Evolutionary conservation across 306 rosid genomes (phyloP), one percentile per base, ranked within the genome.

Genomic region (Quillaja saponaria): DNA sequence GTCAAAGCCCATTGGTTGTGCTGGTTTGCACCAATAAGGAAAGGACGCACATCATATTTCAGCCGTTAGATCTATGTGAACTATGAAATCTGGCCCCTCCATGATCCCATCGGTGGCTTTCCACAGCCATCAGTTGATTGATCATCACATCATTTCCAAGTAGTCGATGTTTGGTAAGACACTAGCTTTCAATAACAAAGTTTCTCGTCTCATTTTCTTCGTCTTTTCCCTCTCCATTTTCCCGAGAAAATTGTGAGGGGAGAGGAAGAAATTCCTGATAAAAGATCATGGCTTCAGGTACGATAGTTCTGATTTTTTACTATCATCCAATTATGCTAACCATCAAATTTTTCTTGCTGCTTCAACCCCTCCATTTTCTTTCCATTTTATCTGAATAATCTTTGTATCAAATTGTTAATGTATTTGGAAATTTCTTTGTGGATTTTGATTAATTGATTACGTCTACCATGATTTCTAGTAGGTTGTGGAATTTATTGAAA

Each of bases 271-370:
- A n/a, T n/a, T n/a, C n/a, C n/a, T n/a, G n/a, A n/a, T n/a, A n/a
- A n/a, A n/a, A n/a, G n/a, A n/a, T n/a, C n/a, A n/a, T 87, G 97
- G 87, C 94, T 58, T 82, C 97, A 66, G 97, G 97, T 87, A 49
- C 17, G 65, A 41, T 13, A 13, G 19, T n/a, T 34, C 45, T n/a
- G n/a, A n/a, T n/a, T n/a, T n/a, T n/a, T n/a, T n/a, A n/a, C n/a
- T n/a, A n/a, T n/a, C n/a, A n/a, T n/a, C n/a, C n/a, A n/a, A n/a
- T n/a, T n/a, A n/a, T n/a, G n/a, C n/a, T n/a, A 17, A 21, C 49
- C 48, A 3, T 33, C 49, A 15, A 19, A 39, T 66, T 16, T 15
- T 14, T 17, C 33, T 35, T 17, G 34, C 45, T 5, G 38, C 71
- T 57, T 55, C 56, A 37, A 4, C 18, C 39, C 71, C 53, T 51